A percentile compares a stretch with the other conserved stretches of the same genome.
These are phyloP conservation scores for Piper betle DNA, from an alignment of 164 flowering plant genomes.

Conservation along the genomic window DNA sequence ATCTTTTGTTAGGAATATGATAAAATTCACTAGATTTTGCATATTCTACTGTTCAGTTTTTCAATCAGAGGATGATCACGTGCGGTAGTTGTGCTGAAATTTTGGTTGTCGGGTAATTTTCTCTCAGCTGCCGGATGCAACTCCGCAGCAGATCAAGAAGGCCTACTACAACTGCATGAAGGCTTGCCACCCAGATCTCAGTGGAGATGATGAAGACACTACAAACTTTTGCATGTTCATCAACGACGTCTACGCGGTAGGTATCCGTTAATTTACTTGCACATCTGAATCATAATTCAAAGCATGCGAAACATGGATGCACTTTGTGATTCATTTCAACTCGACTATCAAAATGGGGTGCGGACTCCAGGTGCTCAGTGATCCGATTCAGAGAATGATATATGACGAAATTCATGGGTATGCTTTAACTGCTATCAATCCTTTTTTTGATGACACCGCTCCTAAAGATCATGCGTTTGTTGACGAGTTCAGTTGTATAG, in stretches of 20 bases:
- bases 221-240: constrained; percentile 93
- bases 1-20: too few relatives aligned
- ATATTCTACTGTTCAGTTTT: too few relatives aligned
- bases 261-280: constrained; percentile 8
- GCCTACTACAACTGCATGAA: constrained; percentile 95
- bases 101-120: constrained; percentile 30
- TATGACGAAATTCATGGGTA: constrained; percentile 97
- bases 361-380: constrained; percentile 71
- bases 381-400: constrained; percentile 84
- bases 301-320: background rate
- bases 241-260: constrained; percentile 77
- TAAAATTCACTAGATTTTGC: too few relatives aligned
- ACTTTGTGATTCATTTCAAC: too few relatives aligned
- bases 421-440: constrained; percentile 70
- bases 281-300: background rate
- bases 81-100: background rate
- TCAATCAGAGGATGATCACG: too few relatives aligned
- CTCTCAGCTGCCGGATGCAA: constrained; percentile 84
- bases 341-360: background rate
- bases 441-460: constrained; percentile 67
- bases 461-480: constrained; percentile 81
- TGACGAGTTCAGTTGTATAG: constrained; percentile 96
- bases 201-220: constrained; percentile 75
- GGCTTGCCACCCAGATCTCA: constrained; percentile 91
- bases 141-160: constrained; percentile 74